Evolutionary conservation across 805 yeast genomes (phyloP).

Genomic region (Blastobotrys peoriensis): DNA sequence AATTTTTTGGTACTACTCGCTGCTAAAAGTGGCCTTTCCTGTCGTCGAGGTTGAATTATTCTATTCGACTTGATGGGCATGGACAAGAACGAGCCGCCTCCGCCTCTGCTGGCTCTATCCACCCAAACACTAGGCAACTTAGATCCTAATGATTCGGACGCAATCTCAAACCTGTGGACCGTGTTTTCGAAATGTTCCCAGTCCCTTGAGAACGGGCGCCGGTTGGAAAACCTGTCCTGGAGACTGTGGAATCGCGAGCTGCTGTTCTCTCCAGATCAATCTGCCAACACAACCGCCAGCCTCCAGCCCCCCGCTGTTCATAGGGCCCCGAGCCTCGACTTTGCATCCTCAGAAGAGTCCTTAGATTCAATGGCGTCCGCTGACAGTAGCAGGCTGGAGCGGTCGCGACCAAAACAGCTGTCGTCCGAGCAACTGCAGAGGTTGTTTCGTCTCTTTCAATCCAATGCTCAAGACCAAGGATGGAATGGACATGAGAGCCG

Average conservation of each 20-base stretch:
- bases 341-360: neutral
- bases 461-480: conserved; percentile 16
- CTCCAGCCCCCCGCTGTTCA: neutral
- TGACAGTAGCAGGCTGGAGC: neutral
- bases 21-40: too few species aligned
- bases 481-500: neutral
- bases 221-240: conserved; percentile 36
- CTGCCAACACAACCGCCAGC: neutral
- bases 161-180: conserved; percentile 28
- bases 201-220: conserved; percentile 31
- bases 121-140: neutral
- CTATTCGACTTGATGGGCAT: neutral
- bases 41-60: too few species aligned
- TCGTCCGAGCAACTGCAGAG: conserved; percentile 23
- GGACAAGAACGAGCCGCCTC: neutral
- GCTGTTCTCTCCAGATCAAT: conserved; percentile 2
- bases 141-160: conserved; percentile 25
- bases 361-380: neutral
- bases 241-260: conserved; percentile 31
- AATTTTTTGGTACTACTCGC: too few species aligned
- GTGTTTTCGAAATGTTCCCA: conserved; percentile 33
- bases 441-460: conserved; percentile 20
- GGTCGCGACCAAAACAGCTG: conserved; percentile 10
- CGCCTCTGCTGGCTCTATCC: neutral
- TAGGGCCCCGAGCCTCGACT: neutral